Base-by-base conservation (phyloP, 1,284 basidiomycete species). In the Dichomitus squalens region DNA sequence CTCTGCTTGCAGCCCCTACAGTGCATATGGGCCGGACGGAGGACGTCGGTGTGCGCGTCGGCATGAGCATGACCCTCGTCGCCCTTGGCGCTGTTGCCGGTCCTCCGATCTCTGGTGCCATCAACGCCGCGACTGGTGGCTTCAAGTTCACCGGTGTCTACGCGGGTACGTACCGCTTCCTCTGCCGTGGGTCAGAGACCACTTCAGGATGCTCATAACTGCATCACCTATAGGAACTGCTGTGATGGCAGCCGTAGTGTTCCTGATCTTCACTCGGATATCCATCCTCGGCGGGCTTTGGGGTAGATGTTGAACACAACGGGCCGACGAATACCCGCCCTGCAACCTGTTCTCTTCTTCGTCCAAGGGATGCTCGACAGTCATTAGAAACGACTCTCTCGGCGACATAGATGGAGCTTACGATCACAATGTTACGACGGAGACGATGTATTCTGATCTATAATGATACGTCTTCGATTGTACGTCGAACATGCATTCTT, bases 31-130 rank as follows among this genome's bases (percentile, higher is more conserved):
- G 89, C 0, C 76, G 78, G 0, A 75, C 78, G 2, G 72, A 73
- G n/a, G 85, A 88, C 62, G 76, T 87, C 6, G 87, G 87, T 29
- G 75, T 82, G 31, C 78, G 85, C 11, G 72, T 79, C 4, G 86
- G 88, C 0, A 80, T 87, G 73, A 76, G 79, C 39, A 74, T 85
- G 69, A 83, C 78, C 7, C 72, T 86, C 50, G 63, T 79, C 12
- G 75, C 78, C 7, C 27, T 80, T 9, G 81, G 79, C 23, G 76
- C 81, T 1, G 66, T 85, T 1, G 75, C 73, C 6, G 84, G 86
- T 1, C 82, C 82, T 20, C 84, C 84, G 0, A 83, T 86, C 59
- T 83, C 82, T 8, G 84, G 84, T 21, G 81, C 80, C 0, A 85
- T 87, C 59, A 77, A 78, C 55, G 65, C 66, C 7, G 69, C 74